Conservation (phyloP, 2,329 filamentous ascomycete species). For the Emmonsia crescens region DNA sequence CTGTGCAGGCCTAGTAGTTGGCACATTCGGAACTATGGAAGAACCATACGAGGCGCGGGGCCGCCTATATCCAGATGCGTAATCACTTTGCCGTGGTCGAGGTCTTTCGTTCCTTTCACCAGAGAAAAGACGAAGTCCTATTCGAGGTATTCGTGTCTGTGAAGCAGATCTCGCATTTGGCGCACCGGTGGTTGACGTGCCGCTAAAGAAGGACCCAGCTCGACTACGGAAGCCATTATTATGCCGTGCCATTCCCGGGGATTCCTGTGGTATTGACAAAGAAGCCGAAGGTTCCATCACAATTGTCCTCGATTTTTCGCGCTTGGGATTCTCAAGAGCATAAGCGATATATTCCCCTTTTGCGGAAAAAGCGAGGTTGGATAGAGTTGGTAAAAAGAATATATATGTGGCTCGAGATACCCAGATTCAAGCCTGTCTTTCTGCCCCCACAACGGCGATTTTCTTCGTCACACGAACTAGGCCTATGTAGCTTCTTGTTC, state of each 20-base stretch:
- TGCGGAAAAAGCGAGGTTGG: neutral
- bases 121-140: conserved; percentile 4
- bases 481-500: neutral
- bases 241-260: neutral
- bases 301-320: neutral
- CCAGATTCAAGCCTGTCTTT: neutral
- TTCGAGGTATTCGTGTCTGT: neutral
- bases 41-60: conserved; percentile 17
- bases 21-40: conserved; percentile 15
- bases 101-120: neutral
- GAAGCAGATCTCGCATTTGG: neutral
- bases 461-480: neutral
- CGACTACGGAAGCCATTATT: conserved; percentile 4
- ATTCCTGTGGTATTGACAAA: neutral
- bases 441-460: neutral
- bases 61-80: conserved; percentile 8
- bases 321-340: neutral
- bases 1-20: conserved; percentile 6
- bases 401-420: neutral
- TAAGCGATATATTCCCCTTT: too few species aligned
- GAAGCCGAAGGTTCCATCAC: neutral
- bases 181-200: neutral
- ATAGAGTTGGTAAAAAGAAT: neutral
- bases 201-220: conserved; percentile 4
- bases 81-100: neutral